Conservation (phyloP, 176 grass and related monocot species). For the Bolboschoenus planiculmis region DNA sequence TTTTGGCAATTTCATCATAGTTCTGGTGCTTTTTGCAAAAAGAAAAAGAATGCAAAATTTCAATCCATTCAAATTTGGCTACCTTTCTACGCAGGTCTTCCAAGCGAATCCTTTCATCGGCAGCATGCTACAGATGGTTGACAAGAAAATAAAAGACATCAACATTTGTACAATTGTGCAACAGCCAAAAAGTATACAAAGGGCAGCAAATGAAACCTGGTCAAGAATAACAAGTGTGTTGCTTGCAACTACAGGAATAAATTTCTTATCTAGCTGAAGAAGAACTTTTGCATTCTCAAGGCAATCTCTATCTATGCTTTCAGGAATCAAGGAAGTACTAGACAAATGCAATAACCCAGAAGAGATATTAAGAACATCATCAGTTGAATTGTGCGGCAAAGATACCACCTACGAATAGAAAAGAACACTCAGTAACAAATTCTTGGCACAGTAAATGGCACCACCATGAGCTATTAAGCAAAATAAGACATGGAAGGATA, state of each 20-base stretch:
- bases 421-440: constrained; percentile 28
- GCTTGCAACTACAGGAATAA: constrained; percentile 80
- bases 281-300: constrained; percentile 80
- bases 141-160: constrained; percentile 8
- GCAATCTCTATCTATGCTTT: constrained; percentile 61
- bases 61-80: constrained; percentile 19
- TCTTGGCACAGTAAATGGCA: constrained; percentile 23
- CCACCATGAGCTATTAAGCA: constrained; percentile 20
- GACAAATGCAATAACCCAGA: constrained; percentile 74
- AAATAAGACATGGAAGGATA: constrained; percentile 24
- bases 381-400: constrained; percentile 20
- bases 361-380: constrained; percentile 73
- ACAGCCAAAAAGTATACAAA: neutral
- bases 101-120: constrained; percentile 93
- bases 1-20: neutral
- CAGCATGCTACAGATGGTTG: constrained; percentile 70
- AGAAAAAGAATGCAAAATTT: neutral
- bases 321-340: constrained; percentile 63
- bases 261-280: constrained; percentile 93
- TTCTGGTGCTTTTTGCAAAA: neutral
- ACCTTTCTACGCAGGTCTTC: constrained; percentile 88
- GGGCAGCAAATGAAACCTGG: constrained; percentile 37
- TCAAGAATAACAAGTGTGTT: constrained; percentile 71
- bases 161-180: neutral
- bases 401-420: constrained; percentile 1